phyloP scores from a whole-genome alignment of 371 early-diverging fungal species.

The Syncephalis fuscata region DNA sequence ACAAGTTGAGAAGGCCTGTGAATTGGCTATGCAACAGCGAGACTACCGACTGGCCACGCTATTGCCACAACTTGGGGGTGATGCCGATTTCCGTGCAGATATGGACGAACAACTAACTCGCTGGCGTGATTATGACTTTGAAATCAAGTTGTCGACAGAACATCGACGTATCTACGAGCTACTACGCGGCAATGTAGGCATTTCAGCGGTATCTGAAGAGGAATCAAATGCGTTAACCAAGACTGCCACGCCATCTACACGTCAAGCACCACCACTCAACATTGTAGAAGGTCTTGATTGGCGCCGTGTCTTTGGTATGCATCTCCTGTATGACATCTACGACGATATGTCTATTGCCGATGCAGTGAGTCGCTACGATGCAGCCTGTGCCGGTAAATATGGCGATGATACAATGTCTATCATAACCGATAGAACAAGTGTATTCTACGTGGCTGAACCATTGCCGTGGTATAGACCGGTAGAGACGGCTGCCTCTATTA shows the following conservation, averaged over 20 bases:
- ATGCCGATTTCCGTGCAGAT: slow-evolving; percentile 16
- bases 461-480: slow-evolving; percentile 16
- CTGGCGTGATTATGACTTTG: slow-evolving; percentile 12
- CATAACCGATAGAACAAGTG: not conserved
- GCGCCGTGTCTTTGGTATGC: slow-evolving; percentile 46
- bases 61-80: slow-evolving; percentile 40
- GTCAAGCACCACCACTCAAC: slow-evolving; percentile 3
- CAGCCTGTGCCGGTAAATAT: not conserved
- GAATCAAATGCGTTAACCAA: not conserved
- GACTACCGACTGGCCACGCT: slow-evolving; percentile 51
- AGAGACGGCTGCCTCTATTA: not conserved
- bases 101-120: slow-evolving; percentile 29
- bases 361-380: slow-evolving; percentile 25
- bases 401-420: not conserved
- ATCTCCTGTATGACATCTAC: slow-evolving; percentile 46
- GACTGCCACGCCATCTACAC: slow-evolving; percentile 2
- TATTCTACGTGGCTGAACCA: slow-evolving; percentile 16
- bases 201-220: no score
- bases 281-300: slow-evolving; percentile 33
- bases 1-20: slow-evolving; percentile 33
- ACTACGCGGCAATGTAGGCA: slow-evolving; percentile 21
- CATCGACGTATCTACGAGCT: slow-evolving; percentile 34
- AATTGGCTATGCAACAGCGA: slow-evolving; percentile 23
- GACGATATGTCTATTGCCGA: slow-evolving; percentile 21
- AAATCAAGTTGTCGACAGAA: slow-evolving; percentile 9